These are phyloP conservation scores for Leccinum pseudoinsigne DNA, from an alignment of 1,284 basidiomycete species.

Conservation along the genomic window DNA sequence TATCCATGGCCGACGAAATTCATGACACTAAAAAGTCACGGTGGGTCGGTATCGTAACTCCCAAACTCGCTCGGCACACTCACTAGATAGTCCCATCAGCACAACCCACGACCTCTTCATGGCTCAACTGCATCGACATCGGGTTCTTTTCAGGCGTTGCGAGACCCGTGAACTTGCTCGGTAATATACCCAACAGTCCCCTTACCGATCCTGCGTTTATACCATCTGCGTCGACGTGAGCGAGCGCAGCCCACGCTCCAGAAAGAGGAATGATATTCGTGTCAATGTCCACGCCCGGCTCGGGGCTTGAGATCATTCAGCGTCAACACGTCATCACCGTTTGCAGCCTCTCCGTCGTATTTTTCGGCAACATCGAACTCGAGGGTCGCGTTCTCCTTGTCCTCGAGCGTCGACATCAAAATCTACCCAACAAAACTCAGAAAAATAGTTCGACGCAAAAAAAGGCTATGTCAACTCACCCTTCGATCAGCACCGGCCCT, in stretches of 20 bases:
- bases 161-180: constrained; percentile 66
- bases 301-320: constrained; percentile 23
- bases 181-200: constrained; percentile 60
- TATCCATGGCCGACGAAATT: constrained; percentile 58
- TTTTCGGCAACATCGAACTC: constrained; percentile 35
- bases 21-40: constrained; percentile 45
- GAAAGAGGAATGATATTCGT: constrained; percentile 58
- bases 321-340: constrained; percentile 13
- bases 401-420: constrained; percentile 75
- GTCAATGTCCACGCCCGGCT: constrained; percentile 55
- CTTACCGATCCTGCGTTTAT: constrained; percentile 41
- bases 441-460: constrained; percentile 2
- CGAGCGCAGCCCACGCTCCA: constrained; percentile 70
- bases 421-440: constrained; percentile 46
- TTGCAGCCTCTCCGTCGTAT: constrained; percentile 9
- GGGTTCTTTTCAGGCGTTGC: constrained; percentile 85
- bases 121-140: constrained; percentile 85
- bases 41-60: constrained; percentile 12
- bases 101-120: constrained; percentile 84
- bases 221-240: constrained; percentile 38
- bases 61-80: constrained; percentile 32
- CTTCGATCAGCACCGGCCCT: constrained; percentile 76
- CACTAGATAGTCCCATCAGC: constrained; percentile 88
- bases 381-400: constrained; percentile 42
- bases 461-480: constrained; percentile 42